Evolutionary conservation across 2,329 filamentous ascomycete genomes (phyloP), one percentile per base, ranked within the genome.

Genomic region (Colletotrichum sp.): DNA sequence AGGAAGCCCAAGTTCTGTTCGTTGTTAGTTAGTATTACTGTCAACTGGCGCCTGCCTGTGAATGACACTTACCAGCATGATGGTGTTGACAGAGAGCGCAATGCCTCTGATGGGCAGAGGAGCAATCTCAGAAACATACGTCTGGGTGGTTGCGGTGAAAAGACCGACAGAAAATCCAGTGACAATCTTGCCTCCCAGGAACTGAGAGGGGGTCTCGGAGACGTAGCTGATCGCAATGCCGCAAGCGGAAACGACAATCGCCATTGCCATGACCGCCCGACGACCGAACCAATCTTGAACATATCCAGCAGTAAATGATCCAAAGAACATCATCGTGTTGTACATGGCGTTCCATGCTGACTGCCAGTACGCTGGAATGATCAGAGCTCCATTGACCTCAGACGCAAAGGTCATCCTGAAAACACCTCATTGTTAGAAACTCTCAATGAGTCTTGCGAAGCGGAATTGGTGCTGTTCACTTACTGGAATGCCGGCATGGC

Each of bases 31-130:
- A 32, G 16, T n/a, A 55, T 15, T 4, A 8, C 15, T 34, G 19
- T 8, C 16, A 5, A 4, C 6, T 15, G 44, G 6, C 9, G 13
- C 3, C 32, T 25, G 27, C 30, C 60, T 6, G 59, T 75, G 68
- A 19, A 68, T 48, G 8, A 64, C 67, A 48, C 78, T 75, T 60
- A 79, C 82, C 84, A 86, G 72, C 84, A 87, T 80, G 71, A 87
- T 79, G 68, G 86, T 87, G 66, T 84, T 82, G 72, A 85, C 84
- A 1, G 82, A 82, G 1, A 84, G 84, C 3, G 86, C 80, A 30
- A 85, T 86, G 4, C 81, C 81, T 28, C 85, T 81, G 6, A 87
- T 81, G 2, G 82, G 85, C 82, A 76, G 65, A 19, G 78, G 79
- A 5, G 77, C 78, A 9, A 81, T 77, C 60, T 87, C 85, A 1